Evolutionary conservation across 176 grass and related monocot species (phyloP).

Genomic region (Triticum monococcum): DNA sequence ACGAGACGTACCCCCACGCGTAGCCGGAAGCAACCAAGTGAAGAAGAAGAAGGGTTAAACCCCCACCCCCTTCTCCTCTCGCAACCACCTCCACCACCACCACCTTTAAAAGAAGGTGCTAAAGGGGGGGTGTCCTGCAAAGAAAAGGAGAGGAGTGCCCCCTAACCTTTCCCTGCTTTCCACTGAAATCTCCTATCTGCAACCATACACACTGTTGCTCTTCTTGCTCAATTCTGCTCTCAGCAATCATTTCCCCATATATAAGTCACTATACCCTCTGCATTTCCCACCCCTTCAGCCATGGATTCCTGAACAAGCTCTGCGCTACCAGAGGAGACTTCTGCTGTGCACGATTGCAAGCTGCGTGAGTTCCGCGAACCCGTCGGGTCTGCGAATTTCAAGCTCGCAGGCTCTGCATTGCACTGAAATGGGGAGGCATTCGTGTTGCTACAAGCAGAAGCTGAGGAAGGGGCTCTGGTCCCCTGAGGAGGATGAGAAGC

Average conservation of each 20-base stretch:
- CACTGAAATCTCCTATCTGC: constrained; percentile 59
- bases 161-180: constrained; percentile 56
- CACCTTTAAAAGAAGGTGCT: constrained; percentile 72
- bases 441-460: constrained; percentile 82
- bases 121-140: constrained; percentile 61
- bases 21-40: constrained; percentile 29
- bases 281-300: constrained; percentile 39
- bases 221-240: constrained; percentile 40
- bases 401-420: constrained; percentile 40
- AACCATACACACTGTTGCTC: constrained; percentile 36
- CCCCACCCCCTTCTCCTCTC: constrained; percentile 23
- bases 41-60: constrained; percentile 38
- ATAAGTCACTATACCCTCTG: constrained; percentile 30
- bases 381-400: constrained; percentile 8
- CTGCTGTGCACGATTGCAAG: background rate
- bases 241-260: constrained; percentile 40
- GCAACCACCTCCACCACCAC: constrained; percentile 53
- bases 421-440: constrained; percentile 67
- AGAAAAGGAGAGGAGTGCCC: constrained; percentile 60
- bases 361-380: constrained; percentile 18
- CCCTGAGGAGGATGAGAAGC: constrained; percentile 81
- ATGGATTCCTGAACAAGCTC: constrained; percentile 39
- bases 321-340: background rate
- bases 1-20: constrained; percentile 37
- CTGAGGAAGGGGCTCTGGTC: constrained; percentile 81